These are phyloP conservation scores for Viridothelium virens DNA, from an alignment of 495 filamentous ascomycete species.

Conservation along the genomic window DNA sequence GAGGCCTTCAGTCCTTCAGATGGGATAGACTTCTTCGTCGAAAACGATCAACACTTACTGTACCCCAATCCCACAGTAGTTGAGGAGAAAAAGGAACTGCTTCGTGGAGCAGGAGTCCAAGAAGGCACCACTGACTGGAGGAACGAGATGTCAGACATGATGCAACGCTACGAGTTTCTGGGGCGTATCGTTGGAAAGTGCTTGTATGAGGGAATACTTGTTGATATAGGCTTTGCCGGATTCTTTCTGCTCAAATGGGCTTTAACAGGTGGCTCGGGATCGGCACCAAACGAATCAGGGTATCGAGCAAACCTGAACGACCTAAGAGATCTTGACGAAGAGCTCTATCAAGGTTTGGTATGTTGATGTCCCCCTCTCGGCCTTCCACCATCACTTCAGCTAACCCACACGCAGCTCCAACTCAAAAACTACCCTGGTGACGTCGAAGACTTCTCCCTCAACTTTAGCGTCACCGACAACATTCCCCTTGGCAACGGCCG, in stretches of 20 bases:
- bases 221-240: slow-evolving; percentile 86
- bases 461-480: slow-evolving; percentile 84
- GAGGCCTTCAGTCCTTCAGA: slow-evolving; percentile 65
- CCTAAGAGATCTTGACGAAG: slow-evolving; percentile 83
- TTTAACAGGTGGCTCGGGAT: slow-evolving; percentile 56
- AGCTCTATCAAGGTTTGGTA: slow-evolving; percentile 82
- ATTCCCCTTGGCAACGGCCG: slow-evolving; percentile 46
- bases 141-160: slow-evolving; percentile 50
- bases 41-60: slow-evolving; percentile 81
- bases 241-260: slow-evolving; percentile 98
- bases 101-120: slow-evolving; percentile 45
- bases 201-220: slow-evolving; percentile 92
- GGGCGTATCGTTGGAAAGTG: slow-evolving; percentile 93
- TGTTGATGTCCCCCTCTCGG: slow-evolving; percentile 4
- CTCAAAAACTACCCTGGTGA: slow-evolving; percentile 85
- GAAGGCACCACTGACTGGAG: slow-evolving; percentile 52
- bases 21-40: slow-evolving; percentile 56
- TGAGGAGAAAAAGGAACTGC: slow-evolving; percentile 58
- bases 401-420: slow-evolving; percentile 43
- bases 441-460: slow-evolving; percentile 69
- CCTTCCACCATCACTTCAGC: not conserved
- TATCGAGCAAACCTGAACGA: slow-evolving; percentile 90
- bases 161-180: slow-evolving; percentile 81
- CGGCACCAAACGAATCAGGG: slow-evolving; percentile 55
- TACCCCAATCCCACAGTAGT: slow-evolving; percentile 81